Evolutionary conservation across 192 early-diverging fungal species (phyloP).

Genomic region (Coemansia sp.): DNA sequence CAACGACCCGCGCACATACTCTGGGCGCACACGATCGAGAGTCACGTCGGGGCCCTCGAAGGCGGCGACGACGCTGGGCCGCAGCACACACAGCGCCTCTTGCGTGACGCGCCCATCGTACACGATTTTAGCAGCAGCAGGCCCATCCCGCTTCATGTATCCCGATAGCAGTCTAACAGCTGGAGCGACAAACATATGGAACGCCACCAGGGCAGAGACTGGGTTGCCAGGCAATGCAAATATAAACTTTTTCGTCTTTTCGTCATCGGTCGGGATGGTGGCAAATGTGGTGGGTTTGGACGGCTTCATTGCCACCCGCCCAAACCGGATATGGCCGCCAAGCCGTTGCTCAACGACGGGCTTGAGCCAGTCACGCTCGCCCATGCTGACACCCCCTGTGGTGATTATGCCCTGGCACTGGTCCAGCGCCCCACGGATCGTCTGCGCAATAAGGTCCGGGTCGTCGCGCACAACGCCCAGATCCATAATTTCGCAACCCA

Average conservation of each 20-base stretch:
- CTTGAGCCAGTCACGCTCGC: slow-evolving; percentile 90
- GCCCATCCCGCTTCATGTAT: slow-evolving; percentile 21
- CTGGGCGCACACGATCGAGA: slow-evolving; percentile 39
- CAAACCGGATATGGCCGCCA: slow-evolving; percentile 83
- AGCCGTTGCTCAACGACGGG: slow-evolving; percentile 77
- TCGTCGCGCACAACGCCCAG: slow-evolving; percentile 75
- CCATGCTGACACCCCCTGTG: slow-evolving; percentile 98
- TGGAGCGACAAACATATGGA: slow-evolving; percentile 87
- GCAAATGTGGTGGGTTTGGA: slow-evolving; percentile 97
- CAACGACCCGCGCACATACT: slow-evolving; percentile 28
- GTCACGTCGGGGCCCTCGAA: slow-evolving; percentile 63
- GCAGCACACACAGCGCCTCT: slow-evolving; percentile 47
- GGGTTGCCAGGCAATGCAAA: slow-evolving; percentile 96
- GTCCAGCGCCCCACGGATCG: slow-evolving; percentile 50
- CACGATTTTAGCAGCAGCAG: not conserved
- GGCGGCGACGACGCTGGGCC: slow-evolving; percentile 64
- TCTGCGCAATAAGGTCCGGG: slow-evolving; percentile 57
- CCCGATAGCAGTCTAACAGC: slow-evolving; percentile 80
- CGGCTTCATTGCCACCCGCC: slow-evolving; percentile 89
- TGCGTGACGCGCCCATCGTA: not conserved
- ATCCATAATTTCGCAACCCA: slow-evolving; percentile 69
- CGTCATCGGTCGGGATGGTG: slow-evolving; percentile 47
- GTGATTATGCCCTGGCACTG: slow-evolving; percentile 80
- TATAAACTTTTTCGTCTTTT: slow-evolving; percentile 58
- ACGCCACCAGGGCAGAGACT: slow-evolving; percentile 86